phyloP scores from a whole-genome alignment of 129 eudicot species.

The Artemisia argyi region DNA sequence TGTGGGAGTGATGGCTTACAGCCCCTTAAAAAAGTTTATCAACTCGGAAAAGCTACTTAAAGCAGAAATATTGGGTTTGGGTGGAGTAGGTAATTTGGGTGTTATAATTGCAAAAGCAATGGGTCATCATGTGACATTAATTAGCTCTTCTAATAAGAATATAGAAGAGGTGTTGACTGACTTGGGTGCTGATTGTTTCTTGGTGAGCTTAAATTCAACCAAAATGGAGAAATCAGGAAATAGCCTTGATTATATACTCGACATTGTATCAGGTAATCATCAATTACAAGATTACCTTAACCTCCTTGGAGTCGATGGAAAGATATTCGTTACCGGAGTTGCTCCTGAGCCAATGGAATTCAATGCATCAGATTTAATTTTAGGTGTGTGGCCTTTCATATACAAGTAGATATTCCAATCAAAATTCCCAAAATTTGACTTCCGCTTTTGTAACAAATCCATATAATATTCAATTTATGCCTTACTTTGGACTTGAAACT shows the following conservation, averaged over 20 bases:
- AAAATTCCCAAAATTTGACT: no score
- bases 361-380: no score
- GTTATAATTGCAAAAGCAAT: slow-evolving; percentile 56
- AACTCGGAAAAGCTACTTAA: slow-evolving; percentile 28
- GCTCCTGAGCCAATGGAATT: no score
- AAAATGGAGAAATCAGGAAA: slow-evolving; percentile 42
- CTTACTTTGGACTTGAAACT: no score
- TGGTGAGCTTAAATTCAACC: slow-evolving; percentile 41
- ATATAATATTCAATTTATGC: no score
- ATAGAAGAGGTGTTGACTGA: slow-evolving; percentile 50
- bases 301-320: slow-evolving; percentile 51
- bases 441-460: no score
- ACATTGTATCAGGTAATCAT: slow-evolving; percentile 51
- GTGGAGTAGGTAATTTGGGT: slow-evolving; percentile 69
- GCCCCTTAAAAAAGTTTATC: slow-evolving; percentile 52
- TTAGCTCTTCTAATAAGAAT: slow-evolving; percentile 56
- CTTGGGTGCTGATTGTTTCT: slow-evolving; percentile 52
- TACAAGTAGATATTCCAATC: no score
- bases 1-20: slow-evolving; percentile 62
- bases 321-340: no score
- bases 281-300: slow-evolving; percentile 41
- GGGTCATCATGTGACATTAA: slow-evolving; percentile 66
- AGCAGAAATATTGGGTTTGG: slow-evolving; percentile 60
- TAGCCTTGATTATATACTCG: slow-evolving; percentile 65
- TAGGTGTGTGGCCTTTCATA: no score